Conservation (phyloP, 495 filamentous ascomycete species). For the Podospora comata region DNA sequence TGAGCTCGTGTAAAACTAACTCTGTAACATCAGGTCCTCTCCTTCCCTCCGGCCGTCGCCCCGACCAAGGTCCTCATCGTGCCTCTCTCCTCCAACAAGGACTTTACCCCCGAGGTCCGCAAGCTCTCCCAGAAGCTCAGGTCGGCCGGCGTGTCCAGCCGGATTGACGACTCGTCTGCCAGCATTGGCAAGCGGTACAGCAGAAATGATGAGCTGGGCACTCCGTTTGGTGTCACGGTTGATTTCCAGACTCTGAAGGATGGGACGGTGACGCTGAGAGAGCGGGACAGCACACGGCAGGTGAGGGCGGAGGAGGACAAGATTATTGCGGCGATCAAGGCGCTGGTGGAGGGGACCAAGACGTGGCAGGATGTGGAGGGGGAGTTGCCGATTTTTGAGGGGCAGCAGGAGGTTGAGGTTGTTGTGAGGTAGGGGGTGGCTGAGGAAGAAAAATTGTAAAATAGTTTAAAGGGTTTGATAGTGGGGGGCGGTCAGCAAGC, state of each 20-base stretch:
- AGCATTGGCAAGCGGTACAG: constrained; percentile 73
- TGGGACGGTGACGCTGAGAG: constrained; percentile 65
- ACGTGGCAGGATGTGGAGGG: constrained; percentile 57
- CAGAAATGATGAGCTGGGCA: constrained; percentile 71
- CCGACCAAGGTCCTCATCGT: constrained; percentile 76
- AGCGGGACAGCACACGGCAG: constrained; percentile 69
- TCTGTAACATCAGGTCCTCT: constrained; percentile 53
- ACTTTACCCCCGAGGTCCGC: constrained; percentile 57
- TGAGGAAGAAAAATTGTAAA: background rate
- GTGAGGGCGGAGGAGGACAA: constrained; percentile 62
- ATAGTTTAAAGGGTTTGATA: background rate
- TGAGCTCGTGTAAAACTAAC: constrained; percentile 20
- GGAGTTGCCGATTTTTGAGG: constrained; percentile 60
- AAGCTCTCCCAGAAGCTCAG: constrained; percentile 59
- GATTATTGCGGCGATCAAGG: constrained; percentile 60
- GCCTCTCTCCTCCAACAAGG: constrained; percentile 60
- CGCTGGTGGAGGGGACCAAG: constrained; percentile 56
- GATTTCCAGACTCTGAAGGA: constrained; percentile 77
- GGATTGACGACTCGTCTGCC: constrained; percentile 64
- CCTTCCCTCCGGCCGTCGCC: constrained; percentile 68
- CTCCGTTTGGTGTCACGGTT: constrained; percentile 65
- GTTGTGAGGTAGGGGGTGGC: constrained; percentile 17
- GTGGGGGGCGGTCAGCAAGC: no score
- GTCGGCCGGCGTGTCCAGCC: constrained; percentile 57
- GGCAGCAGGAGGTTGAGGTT: constrained; percentile 52